A percentile compares a stretch with the other conserved stretches of the same genome.
These are phyloP conservation scores for Penicillium simplicissimum DNA, from an alignment of 495 filamentous ascomycete species.

Conservation along the genomic window DNA sequence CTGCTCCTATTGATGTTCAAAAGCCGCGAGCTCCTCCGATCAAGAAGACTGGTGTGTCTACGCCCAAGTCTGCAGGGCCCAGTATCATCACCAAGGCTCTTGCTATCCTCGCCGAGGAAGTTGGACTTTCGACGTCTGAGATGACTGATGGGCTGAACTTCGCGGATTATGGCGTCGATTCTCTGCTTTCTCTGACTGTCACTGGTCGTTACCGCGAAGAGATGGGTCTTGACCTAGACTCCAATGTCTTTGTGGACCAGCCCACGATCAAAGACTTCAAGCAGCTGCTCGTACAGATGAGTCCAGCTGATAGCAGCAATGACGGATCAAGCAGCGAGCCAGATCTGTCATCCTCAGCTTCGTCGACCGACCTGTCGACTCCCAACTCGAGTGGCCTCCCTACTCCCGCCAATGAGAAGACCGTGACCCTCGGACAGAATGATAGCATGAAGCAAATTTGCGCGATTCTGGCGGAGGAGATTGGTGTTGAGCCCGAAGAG, in stretches of 20 bases:
- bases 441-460: slow-evolving; percentile 50
- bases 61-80: slow-evolving; percentile 32
- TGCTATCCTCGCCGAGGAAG: slow-evolving; percentile 65
- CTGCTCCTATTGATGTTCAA: slow-evolving; percentile 32
- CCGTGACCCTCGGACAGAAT: slow-evolving; percentile 44
- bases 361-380: slow-evolving; percentile 37
- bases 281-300: slow-evolving; percentile 50
- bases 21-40: slow-evolving; percentile 43
- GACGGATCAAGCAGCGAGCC: slow-evolving; percentile 38
- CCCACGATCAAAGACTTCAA: slow-evolving; percentile 63
- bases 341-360: slow-evolving; percentile 36
- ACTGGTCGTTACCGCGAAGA: slow-evolving; percentile 52
- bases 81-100: slow-evolving; percentile 48
- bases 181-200: slow-evolving; percentile 52
- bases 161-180: slow-evolving; percentile 55
- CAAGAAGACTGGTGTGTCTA: slow-evolving; percentile 25
- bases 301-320: slow-evolving; percentile 33
- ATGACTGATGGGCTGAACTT: slow-evolving; percentile 54
- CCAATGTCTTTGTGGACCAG: slow-evolving; percentile 58
- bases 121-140: slow-evolving; percentile 62
- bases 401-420: slow-evolving; percentile 39
- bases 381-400: slow-evolving; percentile 35
- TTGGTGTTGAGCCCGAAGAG: slow-evolving; percentile 65
- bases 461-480: slow-evolving; percentile 65
- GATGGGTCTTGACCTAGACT: slow-evolving; percentile 50